Evolutionary conservation across 2,329 filamentous ascomycete species (phyloP), one percentile per base, ranked within the genome.

Genomic region (Aspergillus candidus): DNA sequence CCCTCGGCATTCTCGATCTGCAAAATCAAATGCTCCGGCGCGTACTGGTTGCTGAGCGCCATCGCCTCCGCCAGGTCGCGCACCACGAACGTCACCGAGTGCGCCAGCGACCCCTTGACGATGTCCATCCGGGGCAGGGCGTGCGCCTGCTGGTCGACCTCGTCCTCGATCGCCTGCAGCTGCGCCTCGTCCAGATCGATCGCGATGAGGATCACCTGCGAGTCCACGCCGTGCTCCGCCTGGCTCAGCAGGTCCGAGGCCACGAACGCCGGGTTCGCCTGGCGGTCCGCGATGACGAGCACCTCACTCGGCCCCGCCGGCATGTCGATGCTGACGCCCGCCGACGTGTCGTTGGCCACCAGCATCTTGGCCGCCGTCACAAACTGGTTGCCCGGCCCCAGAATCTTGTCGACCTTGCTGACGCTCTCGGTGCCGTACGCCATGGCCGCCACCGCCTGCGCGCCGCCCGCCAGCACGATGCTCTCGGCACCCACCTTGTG

Each of bases 331-430:
- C 88, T 84, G 33, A 96, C 90, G 15, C 88, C 86, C 11, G 93
- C 93, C 48, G 89, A 94, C 35, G 93, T 97, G 65, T 98, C 93
- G 67, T 98, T 98, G 68, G 85, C 88, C 35, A 98, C 93, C 57
- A 90, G 78, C 93, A 98, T 98, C 79, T 98, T 98, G 41, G 88
- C 93, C 1, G 93, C 93, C 0, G 93, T 98, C 33, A 98, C 93
- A 62, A 97, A 98, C 68, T 97, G 93, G 70, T 98, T 98, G 31
- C 93, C 93, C 3, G 93, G 93, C 0, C 93, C 93, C 11, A 97
- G 80, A 56, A 98, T 96, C 79, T 98, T 98, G 76, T 98, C 93
- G 6, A 98, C 93, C 73, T 98, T 98, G 67, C 76, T 87, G 40
- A 98, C 82, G 56, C 83, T 91, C 69, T 96, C 86, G 0, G 93